Evolutionary conservation across 306 rosid species (phyloP).

Genomic region (Rosa lucieae): DNA sequence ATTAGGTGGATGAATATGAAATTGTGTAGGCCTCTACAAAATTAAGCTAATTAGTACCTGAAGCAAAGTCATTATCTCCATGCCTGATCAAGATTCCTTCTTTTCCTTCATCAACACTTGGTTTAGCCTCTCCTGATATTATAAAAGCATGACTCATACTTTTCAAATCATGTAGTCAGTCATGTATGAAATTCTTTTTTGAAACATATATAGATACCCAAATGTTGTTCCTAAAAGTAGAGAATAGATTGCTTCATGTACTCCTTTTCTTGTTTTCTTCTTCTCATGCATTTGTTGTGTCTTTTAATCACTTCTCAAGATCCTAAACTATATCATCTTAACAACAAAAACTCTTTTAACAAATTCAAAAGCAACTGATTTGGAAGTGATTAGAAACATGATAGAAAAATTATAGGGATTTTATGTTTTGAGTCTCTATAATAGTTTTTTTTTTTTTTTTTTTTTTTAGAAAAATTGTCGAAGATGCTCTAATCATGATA

Average conservation of each 20-base stretch:
- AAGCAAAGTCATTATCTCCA: conserved; percentile 98
- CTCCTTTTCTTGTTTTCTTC: conserved; percentile 98
- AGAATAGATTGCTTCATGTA: conserved; percentile 55
- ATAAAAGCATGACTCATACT: conserved; percentile 22
- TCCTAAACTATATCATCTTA: too few relatives aligned
- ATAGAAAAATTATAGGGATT: too few relatives aligned
- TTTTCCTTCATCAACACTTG: conserved; percentile 98
- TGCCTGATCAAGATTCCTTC: conserved; percentile 95
- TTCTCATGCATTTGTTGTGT: conserved; percentile 97
- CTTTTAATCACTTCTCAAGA: conserved; percentile 13
- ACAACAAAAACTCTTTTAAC: too few relatives aligned
- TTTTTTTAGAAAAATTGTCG: too few relatives aligned
- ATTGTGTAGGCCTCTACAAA: conserved; percentile 10
- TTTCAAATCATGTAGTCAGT: conserved; percentile 19
- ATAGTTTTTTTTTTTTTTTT: too few relatives aligned
- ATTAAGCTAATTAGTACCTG: conserved; percentile 55
- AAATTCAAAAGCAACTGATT: too few relatives aligned
- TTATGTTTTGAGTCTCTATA: too few relatives aligned
- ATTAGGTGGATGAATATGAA: conserved; percentile 21
- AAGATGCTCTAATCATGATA: too few relatives aligned
- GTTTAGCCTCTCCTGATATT: conserved; percentile 86
- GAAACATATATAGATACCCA: conserved; percentile 15
- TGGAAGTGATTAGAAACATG: too few relatives aligned
- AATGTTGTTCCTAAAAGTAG: conserved; percentile 11
- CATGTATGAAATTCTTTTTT: conserved; percentile 21